phyloP scores from a whole-genome alignment of 306 rosid genomes.

The Dalbergia cultrata region DNA sequence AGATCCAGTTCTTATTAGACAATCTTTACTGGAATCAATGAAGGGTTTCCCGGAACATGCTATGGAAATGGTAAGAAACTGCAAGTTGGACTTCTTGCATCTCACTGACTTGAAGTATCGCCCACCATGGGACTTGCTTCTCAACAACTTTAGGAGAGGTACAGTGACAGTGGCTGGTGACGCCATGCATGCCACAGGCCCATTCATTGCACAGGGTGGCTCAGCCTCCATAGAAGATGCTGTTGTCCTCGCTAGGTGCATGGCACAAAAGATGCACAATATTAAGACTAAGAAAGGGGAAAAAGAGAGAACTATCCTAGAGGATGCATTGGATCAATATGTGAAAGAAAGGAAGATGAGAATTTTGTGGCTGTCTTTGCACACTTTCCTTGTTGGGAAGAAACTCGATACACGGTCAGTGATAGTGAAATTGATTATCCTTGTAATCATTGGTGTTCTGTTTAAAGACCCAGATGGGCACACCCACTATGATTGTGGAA shows the following conservation, averaged over 20 bases:
- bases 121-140: slow-evolving; percentile 57
- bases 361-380: slow-evolving; percentile 52
- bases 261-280: slow-evolving; percentile 42
- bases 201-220: slow-evolving; percentile 75
- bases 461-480: slow-evolving; percentile 49
- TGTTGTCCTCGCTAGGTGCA: slow-evolving; percentile 57
- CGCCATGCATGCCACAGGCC: slow-evolving; percentile 76
- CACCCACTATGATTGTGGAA: slow-evolving; percentile 45
- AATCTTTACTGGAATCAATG: slow-evolving; percentile 47
- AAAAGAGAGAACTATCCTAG: not conserved
- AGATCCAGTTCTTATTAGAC: slow-evolving; percentile 49
- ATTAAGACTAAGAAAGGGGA: not conserved
- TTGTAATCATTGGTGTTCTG: slow-evolving; percentile 23
- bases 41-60: slow-evolving; percentile 47
- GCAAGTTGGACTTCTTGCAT: slow-evolving; percentile 49
- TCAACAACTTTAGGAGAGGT: slow-evolving; percentile 50
- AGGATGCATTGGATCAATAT: slow-evolving; percentile 59
- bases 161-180: slow-evolving; percentile 68
- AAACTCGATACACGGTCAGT: slow-evolving; percentile 40
- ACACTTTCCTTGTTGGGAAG: slow-evolving; percentile 57
- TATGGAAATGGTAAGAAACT: slow-evolving; percentile 50
- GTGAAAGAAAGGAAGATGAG: slow-evolving; percentile 66
- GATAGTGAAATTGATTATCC: slow-evolving; percentile 18
- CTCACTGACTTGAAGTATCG: slow-evolving; percentile 54
- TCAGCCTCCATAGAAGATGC: slow-evolving; percentile 70